Conservation (phyloP, 192 early-diverging fungal species). For the Phlyctochytrium arcticum region DNA sequence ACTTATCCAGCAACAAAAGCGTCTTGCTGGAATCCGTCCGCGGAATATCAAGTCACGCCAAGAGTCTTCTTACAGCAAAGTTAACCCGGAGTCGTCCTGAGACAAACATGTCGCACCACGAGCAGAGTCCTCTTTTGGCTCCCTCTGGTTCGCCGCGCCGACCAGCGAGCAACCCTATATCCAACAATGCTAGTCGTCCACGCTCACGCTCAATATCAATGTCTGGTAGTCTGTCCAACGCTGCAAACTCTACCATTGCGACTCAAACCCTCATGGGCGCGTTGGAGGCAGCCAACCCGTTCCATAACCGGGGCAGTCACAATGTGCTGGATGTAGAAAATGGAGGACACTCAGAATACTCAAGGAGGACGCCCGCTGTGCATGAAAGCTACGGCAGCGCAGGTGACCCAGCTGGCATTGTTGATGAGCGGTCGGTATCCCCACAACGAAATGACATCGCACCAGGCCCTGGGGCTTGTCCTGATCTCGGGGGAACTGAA, state of each 20-base stretch:
- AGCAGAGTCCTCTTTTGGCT: too few species aligned
- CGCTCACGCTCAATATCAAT: neutral
- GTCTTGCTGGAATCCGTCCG: too few species aligned
- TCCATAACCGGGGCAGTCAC: neutral
- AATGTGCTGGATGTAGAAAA: neutral
- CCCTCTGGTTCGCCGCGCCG: too few species aligned
- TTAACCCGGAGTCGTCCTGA: too few species aligned
- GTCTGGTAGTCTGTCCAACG: neutral
- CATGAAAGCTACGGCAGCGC: neutral
- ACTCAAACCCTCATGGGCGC: constrained; percentile 14
- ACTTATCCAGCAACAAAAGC: too few species aligned
- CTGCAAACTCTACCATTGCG: constrained; percentile 1
- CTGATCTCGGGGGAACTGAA: neutral
- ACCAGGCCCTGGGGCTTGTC: neutral
- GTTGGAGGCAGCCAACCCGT: neutral
- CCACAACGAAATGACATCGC: neutral
- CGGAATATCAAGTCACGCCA: too few species aligned
- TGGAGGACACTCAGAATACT: neutral
- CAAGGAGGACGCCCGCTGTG: neutral
- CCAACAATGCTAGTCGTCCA: too few species aligned
- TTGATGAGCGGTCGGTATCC: neutral
- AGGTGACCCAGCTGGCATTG: neutral
- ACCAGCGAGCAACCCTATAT: too few species aligned
- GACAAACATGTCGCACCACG: too few species aligned
- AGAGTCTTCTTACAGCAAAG: too few species aligned